phyloP scores from a whole-genome alignment of 2,329 filamentous ascomycete species.

The Thielaviopsis cerberus region DNA sequence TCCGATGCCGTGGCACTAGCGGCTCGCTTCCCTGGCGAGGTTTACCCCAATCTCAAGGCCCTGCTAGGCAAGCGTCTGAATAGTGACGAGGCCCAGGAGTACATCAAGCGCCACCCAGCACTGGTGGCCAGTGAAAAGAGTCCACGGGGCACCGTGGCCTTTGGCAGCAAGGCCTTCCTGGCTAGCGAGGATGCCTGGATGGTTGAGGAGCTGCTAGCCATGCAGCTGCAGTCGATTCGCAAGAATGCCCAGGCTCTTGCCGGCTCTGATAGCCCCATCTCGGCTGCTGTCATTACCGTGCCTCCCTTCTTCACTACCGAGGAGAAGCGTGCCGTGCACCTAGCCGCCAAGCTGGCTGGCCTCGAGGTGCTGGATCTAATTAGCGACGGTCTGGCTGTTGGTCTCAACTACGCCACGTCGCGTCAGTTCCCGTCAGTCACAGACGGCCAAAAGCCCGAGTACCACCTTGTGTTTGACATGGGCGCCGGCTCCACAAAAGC shows the following conservation, averaged over 20 bases:
- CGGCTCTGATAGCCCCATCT: slow-evolving; percentile 53
- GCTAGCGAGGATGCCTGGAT: slow-evolving; percentile 48
- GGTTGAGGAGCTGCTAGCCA: slow-evolving; percentile 85
- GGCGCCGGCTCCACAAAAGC: slow-evolving; percentile 87
- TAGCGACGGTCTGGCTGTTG: slow-evolving; percentile 80
- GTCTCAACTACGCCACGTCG: slow-evolving; percentile 83
- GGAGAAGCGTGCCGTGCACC: slow-evolving; percentile 69
- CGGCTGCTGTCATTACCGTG: slow-evolving; percentile 72
- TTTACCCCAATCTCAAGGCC: slow-evolving; percentile 84
- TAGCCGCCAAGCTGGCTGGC: slow-evolving; percentile 74
- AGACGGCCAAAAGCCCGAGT: slow-evolving; percentile 70
- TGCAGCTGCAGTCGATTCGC: slow-evolving; percentile 85
- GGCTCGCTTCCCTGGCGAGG: slow-evolving; percentile 75
- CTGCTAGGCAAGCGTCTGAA: slow-evolving; percentile 58
- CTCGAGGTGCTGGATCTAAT: slow-evolving; percentile 70
- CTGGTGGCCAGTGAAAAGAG: slow-evolving; percentile 35
- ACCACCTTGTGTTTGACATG: slow-evolving; percentile 94
- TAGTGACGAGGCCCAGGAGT: slow-evolving; percentile 46
- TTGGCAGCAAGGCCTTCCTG: slow-evolving; percentile 55
- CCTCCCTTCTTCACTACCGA: slow-evolving; percentile 79
- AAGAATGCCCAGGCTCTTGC: slow-evolving; percentile 73
- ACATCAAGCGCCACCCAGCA: slow-evolving; percentile 58
- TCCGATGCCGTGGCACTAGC: slow-evolving; percentile 77
- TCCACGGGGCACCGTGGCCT: slow-evolving; percentile 51
- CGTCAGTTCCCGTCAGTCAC: slow-evolving; percentile 73